These are phyloP conservation scores for Diaporthe capsici DNA, from an alignment of 2,329 filamentous ascomycete genomes.

Conservation along the genomic window DNA sequence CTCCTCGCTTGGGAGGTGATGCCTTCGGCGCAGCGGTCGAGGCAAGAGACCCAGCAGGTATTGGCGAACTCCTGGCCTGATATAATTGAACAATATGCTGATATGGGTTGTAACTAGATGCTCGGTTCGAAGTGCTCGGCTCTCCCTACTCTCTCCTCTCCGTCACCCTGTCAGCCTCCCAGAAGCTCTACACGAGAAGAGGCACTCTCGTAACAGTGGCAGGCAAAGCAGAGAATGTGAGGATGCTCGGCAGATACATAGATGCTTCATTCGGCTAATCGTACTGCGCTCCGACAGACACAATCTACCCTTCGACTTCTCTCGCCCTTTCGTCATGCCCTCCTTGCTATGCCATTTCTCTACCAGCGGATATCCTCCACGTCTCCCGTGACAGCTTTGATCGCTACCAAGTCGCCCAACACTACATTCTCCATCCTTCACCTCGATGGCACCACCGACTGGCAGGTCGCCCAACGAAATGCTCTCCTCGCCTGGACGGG, in stretches of 20 bases:
- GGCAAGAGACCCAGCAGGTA: constrained; percentile 67
- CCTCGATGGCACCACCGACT: constrained; percentile 94
- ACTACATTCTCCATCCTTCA: constrained; percentile 91
- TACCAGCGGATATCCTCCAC: constrained; percentile 94
- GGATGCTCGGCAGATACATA: constrained; percentile 41
- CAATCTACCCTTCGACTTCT: constrained; percentile 91
- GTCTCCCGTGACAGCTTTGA: constrained; percentile 87
- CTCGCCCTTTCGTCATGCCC: constrained; percentile 83
- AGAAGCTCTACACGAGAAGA: constrained; percentile 91
- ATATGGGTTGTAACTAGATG: constrained; percentile 72
- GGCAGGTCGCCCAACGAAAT: constrained; percentile 90
- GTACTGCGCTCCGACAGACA: constrained; percentile 66
- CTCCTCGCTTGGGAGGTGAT: constrained; percentile 65
- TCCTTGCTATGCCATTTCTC: constrained; percentile 91
- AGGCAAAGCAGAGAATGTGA: constrained; percentile 91
- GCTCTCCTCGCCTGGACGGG: constrained; percentile 97
- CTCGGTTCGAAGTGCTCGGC: constrained; percentile 93
- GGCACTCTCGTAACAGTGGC: constrained; percentile 92
- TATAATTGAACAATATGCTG: neutral
- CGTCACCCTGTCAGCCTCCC: constrained; percentile 91
- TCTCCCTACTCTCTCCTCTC: constrained; percentile 94
- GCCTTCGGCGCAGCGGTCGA: constrained; percentile 66
- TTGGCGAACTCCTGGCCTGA: constrained; percentile 35
- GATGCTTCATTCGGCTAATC: constrained; percentile 17
- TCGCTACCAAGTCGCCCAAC: constrained; percentile 87